phyloP scores from a whole-genome alignment of 805 yeast genomes.

The Barnettozyma sucrosica region DNA sequence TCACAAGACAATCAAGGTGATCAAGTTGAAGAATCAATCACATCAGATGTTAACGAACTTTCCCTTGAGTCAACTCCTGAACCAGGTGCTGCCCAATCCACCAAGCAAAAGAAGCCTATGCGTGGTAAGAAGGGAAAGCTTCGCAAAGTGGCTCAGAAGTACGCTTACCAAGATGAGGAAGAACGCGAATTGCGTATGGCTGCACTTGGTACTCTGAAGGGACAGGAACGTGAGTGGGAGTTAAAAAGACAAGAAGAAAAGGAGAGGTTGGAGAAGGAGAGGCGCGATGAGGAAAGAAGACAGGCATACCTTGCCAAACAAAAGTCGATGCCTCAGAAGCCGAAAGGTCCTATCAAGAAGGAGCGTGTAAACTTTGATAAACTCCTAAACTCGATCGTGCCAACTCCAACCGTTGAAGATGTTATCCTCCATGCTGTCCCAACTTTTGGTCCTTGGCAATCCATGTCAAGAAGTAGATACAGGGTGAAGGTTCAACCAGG shows the following conservation, averaged over 20 bases:
- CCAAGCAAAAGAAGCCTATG: conserved; percentile 33
- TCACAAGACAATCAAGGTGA: no score
- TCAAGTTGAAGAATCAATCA: background rate
- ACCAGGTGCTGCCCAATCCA: background rate
- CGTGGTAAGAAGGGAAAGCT: conserved; percentile 84
- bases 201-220: conserved; percentile 75
- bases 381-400: conserved; percentile 33
- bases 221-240: conserved; percentile 23
- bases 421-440: conserved; percentile 62
- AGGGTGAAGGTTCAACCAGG: conserved; percentile 80
- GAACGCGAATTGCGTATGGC: conserved; percentile 72
- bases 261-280: conserved; percentile 31
- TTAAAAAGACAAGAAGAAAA: conserved; percentile 31
- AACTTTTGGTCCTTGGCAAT: conserved; percentile 88
- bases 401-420: conserved; percentile 37
- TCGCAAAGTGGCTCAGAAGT: conserved; percentile 77
- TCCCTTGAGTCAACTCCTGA: background rate
- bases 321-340: background rate
- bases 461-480: conserved; percentile 68
- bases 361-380: conserved; percentile 40
- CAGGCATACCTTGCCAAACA: conserved; percentile 20
- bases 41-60: background rate
- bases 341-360: conserved; percentile 20
- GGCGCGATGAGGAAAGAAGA: conserved; percentile 33
- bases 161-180: conserved; percentile 88